These are phyloP conservation scores for Daedaleopsis sinensis DNA, from an alignment of 768 basidiomycete genomes.

Conservation along the genomic window DNA sequence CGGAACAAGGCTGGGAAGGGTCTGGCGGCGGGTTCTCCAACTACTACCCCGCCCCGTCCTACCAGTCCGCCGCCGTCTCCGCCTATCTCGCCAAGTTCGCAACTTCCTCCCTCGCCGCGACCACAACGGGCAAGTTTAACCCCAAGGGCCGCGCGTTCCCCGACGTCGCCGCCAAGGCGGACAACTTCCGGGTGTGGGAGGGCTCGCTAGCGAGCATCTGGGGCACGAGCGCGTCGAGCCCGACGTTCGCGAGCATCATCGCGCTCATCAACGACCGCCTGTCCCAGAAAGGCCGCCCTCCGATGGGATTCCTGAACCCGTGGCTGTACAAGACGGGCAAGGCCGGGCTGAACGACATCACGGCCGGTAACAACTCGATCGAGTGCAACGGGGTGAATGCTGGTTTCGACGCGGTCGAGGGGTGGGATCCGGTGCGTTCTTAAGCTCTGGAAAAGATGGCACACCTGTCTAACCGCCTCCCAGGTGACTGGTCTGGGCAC, in stretches of 20 bases:
- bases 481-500: constrained; percentile 36
- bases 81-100: constrained; percentile 47
- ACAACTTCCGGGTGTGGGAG: constrained; percentile 32
- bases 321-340: constrained; percentile 34
- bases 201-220: constrained; percentile 24
- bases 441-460: neutral
- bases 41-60: constrained; percentile 55
- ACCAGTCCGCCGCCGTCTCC: constrained; percentile 52
- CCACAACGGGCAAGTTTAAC: constrained; percentile 41
- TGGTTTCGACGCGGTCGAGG: constrained; percentile 35
- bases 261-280: constrained; percentile 39
- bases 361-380: constrained; percentile 32
- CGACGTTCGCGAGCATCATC: constrained; percentile 37
- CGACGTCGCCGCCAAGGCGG: constrained; percentile 46
- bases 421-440: constrained; percentile 35
- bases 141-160: constrained; percentile 47
- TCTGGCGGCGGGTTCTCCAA: constrained; percentile 78
- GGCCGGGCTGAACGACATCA: constrained; percentile 37
- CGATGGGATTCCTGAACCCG: constrained; percentile 41
- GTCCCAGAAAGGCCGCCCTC: constrained; percentile 27
- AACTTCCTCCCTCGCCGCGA: constrained; percentile 53
- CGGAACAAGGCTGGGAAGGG: constrained; percentile 59
- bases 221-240: constrained; percentile 38
- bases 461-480: neutral
- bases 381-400: constrained; percentile 36